A percentile compares a stretch with the other conserved stretches of the same genome.
Conservation (phyloP, 192 early-diverging fungal genomes). For the Podila clonocystis region DNA sequence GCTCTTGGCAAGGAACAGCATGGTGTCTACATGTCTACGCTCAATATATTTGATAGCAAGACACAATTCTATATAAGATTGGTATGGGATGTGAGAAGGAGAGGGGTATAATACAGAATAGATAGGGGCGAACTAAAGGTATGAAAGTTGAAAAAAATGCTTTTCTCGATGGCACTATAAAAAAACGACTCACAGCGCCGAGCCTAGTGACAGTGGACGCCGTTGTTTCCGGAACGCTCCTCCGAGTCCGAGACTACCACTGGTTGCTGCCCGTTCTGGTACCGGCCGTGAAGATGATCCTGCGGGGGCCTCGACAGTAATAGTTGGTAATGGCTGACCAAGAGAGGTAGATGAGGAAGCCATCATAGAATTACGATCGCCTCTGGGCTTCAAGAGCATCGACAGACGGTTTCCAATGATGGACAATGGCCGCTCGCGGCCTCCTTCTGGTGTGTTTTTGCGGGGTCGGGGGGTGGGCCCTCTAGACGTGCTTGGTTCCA, state of each 20-base stretch:
- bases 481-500: not conserved
- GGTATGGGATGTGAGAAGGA: not conserved
- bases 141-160: not conserved
- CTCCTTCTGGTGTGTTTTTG: conserved; percentile 3
- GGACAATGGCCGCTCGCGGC: conserved; percentile 10
- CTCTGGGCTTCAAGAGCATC: conserved; percentile 11
- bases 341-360: not conserved
- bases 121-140: not conserved
- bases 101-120: conserved; percentile 1
- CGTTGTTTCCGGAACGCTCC: not conserved
- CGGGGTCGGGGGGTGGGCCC: not conserved
- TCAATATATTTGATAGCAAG: not conserved
- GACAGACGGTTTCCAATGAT: conserved; percentile 20
- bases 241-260: not conserved
- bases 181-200: not conserved
- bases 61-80: not conserved
- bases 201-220: not conserved
- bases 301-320: not conserved
- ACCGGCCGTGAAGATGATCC: not conserved
- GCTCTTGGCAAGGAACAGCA: not conserved
- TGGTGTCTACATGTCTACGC: not conserved
- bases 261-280: not conserved
- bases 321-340: not conserved
- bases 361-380: not conserved
- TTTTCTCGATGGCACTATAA: not conserved